Evolutionary conservation across 2,329 filamentous ascomycete species (phyloP), one percentile per base, ranked within the genome.

Genomic region (Fusarium irregulare): DNA sequence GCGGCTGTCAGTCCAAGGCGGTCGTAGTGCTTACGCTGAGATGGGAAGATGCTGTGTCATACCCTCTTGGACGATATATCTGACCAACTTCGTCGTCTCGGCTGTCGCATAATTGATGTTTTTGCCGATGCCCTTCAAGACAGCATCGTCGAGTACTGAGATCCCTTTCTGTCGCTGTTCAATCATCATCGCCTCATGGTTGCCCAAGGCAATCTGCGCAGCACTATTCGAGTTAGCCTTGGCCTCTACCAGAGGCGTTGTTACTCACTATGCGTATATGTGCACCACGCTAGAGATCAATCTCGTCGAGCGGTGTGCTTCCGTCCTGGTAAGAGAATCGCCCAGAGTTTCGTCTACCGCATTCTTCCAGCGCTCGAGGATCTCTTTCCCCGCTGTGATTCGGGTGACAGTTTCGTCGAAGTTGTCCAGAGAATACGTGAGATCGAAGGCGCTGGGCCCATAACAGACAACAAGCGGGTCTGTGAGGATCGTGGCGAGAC

Each of bases 131-230:
- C 23, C 49, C 21, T 46, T 60, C 0, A 72, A 20, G 2, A 66
- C 51, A 3, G 47, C n/a, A 7, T 68, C 54, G 4, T 60, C 51
- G 5, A 70, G 37, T 1, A 72, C 21, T 1, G 46, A 68, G 6
- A 71, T 20, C 0, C 60, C 68, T 25, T 71, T 71, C 4, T 68
- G 68, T 11, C 69, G 41, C 13, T 68, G 60, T 12, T 71, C 68
- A 1, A 71, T 71, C 21, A 71, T 56, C 64, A 68, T 55, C 0
- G 68, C 54, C 3, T 71, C 62, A 1, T 64, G 62, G 2, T 64
- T 64, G 0, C 62, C 53, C 10, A 64, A 32, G 0, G 68, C 68
- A n/a, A 71, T 71, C 4, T 68, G 60, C 3, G 68, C 68, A 18
- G 68, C 68, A 7, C 68, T 71, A 0, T 32, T 1, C 7, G 7